Base-by-base conservation (phyloP, 2,329 filamentous ascomycete species). In the Amauroascus niger region DNA sequence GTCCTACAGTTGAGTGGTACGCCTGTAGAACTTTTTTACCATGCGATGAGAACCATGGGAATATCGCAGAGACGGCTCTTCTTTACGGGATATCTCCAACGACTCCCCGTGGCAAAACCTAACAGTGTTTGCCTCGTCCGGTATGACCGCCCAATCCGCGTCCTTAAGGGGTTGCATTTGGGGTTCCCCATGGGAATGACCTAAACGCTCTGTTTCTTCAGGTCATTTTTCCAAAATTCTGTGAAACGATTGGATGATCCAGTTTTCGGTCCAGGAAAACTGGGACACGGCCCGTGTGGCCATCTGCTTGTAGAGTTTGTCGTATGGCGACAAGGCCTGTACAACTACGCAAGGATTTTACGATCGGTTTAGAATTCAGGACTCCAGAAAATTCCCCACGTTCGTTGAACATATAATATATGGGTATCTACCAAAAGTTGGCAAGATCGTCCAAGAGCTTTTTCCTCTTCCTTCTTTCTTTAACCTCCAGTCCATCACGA, bases 381-480 rank as follows among this genome's bases (percentile, higher is more conserved):
- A 24, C 46, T 49, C 30, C 46, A 49, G 28, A 11, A n/a, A n/a
- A 24, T 49, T 22, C 46, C 22, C 46, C 46, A 49, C 46, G 45
- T 49, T 18, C 6, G 32, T 37, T 24, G 33, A 49, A 39, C 32
- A 49, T 39, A 26, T 39, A 33, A 51, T 51, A n/a, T n/a, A 44
- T 43, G 26, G 37, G 18, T 35, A 41, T 20, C n/a, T 18, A 13
- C 14, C 18, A 6, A 44, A 51, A 51, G n/a, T 28, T 51, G 49
- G 49, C 37, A 24, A 20, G 48, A 24, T 50, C 35, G 26, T 44
- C 16, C 6, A 16, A 26, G 20, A 26, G 4, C 9, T 9, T 5
- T 46, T 20, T 13, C 14, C 24, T 22, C 26, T 49, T 24, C 13
- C 9, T 26, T 11, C 13, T 49, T 11, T 11, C 26, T 46, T 13